Base-by-base conservation (phyloP, 1,139 yeast genomes). In the Candida anutae region DNA sequence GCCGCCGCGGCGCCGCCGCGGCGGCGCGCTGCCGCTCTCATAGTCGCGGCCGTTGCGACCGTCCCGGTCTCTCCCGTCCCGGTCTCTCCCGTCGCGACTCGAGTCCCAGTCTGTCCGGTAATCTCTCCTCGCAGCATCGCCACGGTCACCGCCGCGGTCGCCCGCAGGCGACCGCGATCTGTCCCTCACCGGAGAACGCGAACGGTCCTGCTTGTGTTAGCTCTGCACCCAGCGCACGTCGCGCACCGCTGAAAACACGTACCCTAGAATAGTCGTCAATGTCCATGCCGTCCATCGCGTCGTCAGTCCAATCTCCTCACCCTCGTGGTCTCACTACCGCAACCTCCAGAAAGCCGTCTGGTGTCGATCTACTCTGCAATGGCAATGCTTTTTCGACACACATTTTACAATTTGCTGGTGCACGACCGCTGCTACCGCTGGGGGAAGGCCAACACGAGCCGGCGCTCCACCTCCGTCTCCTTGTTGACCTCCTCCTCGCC, bases 401-500 rank as follows among this genome's bases (percentile, higher is more conserved):
- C n/a, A n/a, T n/a, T n/a, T n/a, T n/a, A n/a, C n/a, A n/a, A n/a
- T n/a, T n/a, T n/a, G n/a, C n/a, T n/a, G n/a, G n/a, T n/a, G n/a
- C n/a, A n/a, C n/a, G n/a, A n/a, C n/a, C n/a, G n/a, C n/a, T n/a
- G 6, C 28, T 38, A 50, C 40, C 51, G 53, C 30, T 58, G 67
- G 1, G 93, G 90, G 39, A 66, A 75, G 3, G 94, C 93, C 23
- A 88, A 60, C 4, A 88, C 97, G 33, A 82, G 65, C 32, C 88
- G 60, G 39, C 97, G 63, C 34, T 79, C 87, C 3, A 90, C 97
- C 43, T 87, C 95, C 0, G 96, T 90, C 48, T 88, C 96, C 53
- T 90, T 90, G 31, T 84, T 90, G 2, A 78, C 95, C 46, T 93
- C 98, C 46, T 90, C 98, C 52, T 90, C 99, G 5, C 98, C 99